Percentiles rank a stretch among this genome's conserved stretches.
phyloP scores from a whole-genome alignment of 1,139 yeast genomes.

The Lodderomyces beijingensis region DNA sequence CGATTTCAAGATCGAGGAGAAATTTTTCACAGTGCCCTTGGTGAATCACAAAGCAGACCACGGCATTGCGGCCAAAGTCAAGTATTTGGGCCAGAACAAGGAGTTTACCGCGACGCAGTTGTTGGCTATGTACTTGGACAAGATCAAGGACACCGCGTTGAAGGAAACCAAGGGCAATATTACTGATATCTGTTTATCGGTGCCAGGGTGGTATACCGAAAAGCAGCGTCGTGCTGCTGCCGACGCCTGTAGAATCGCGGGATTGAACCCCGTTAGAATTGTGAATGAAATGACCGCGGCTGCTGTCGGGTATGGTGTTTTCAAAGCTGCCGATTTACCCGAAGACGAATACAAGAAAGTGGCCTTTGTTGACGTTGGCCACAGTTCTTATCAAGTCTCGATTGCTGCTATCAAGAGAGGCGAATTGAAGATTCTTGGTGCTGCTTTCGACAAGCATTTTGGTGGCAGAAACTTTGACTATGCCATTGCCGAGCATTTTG shows the following conservation, averaged over 20 bases:
- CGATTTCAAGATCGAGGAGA: constrained; percentile 70
- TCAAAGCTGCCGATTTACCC: constrained; percentile 90
- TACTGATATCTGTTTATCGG: constrained; percentile 87
- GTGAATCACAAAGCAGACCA: constrained; percentile 57
- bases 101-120: constrained; percentile 86
- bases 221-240: constrained; percentile 94
- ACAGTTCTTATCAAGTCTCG: constrained; percentile 89
- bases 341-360: constrained; percentile 88
- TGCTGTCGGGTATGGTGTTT: constrained; percentile 98
- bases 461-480: constrained; percentile 97
- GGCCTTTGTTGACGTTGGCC: constrained; percentile 95
- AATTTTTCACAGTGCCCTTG: constrained; percentile 67
- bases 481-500: constrained; percentile 93
- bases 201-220: constrained; percentile 97
- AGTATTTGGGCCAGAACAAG: constrained; percentile 73
- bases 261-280: constrained; percentile 95
- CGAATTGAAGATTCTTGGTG: constrained; percentile 87
- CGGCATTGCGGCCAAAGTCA: constrained; percentile 83
- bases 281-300: constrained; percentile 98
- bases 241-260: constrained; percentile 95
- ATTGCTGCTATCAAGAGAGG: constrained; percentile 93
- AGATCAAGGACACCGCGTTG: constrained; percentile 74
- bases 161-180: constrained; percentile 80
- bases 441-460: constrained; percentile 91
- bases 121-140: constrained; percentile 91